These are phyloP conservation scores for Amanita pseudoporphyria DNA, from an alignment of 768 basidiomycete genomes.

Conservation along the genomic window DNA sequence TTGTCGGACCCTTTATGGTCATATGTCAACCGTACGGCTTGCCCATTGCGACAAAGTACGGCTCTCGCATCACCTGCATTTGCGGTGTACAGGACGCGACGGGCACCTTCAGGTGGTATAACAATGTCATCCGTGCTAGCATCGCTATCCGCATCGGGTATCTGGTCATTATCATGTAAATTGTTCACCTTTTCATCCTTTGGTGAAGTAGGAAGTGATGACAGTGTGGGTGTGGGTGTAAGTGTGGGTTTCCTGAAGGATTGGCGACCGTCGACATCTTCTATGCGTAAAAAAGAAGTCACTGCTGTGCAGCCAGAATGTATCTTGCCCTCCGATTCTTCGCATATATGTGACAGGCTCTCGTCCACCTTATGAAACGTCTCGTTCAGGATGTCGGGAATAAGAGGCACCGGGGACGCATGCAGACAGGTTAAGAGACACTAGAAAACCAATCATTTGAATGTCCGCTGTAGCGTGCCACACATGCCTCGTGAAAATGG, in stretches of 20 bases:
- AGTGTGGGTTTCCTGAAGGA: conserved; percentile 35
- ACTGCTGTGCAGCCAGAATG: conserved; percentile 97
- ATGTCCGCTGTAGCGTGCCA: not conserved
- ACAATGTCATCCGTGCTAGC: conserved; percentile 21
- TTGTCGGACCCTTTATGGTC: conserved; percentile 98
- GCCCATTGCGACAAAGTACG: conserved; percentile 85
- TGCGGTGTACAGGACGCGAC: conserved; percentile 85
- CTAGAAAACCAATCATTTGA: conserved; percentile 30
- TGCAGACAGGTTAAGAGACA: conserved; percentile 62
- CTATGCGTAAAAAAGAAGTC: conserved; percentile 88
- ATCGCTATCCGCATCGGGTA: conserved; percentile 19
- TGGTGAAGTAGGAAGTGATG: not conserved
- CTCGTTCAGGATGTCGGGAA: conserved; percentile 86
- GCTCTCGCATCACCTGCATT: conserved; percentile 96
- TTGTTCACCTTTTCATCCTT: conserved; percentile 5
- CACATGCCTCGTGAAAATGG: conserved; percentile 77
- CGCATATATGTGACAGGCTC: conserved; percentile 73
- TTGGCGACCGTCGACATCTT: conserved; percentile 70
- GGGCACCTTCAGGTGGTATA: conserved; percentile 40
- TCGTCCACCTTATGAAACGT: conserved; percentile 93
- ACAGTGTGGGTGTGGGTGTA: not conserved
- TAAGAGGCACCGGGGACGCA: conserved; percentile 40
- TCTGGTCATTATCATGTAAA: conserved; percentile 20
- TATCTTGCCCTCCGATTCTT: conserved; percentile 83
- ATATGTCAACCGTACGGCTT: conserved; percentile 89